Base-by-base conservation (phyloP, 257 asterid genomes). In the Haberlea rhodopensis region DNA sequence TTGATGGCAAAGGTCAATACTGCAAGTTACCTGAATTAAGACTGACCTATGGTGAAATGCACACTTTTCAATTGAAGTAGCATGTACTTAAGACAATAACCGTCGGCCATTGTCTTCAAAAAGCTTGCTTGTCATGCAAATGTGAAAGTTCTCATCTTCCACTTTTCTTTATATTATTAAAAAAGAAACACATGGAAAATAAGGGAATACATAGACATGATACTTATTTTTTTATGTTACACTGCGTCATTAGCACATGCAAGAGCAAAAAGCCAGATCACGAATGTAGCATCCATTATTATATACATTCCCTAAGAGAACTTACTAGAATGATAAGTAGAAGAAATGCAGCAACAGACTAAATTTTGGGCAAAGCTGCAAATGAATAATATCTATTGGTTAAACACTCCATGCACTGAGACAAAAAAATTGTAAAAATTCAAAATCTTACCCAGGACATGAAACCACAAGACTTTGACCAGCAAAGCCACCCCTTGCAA, bases 1-100 rank as follows among this genome's bases (percentile, higher is more conserved):
- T 71, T 87, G 94, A 81, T 92, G 99, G 72, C 97, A 89, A 65
- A 92, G 96, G 79, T 92, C 99, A 57, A 92, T 91, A n/a, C 99
- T 97, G 81, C 53, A 81, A 83, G 73, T 58, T 71, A 76, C n/a
- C 53, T 25, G 45, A 57, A 8, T 57, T 62, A 63, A 73, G 26
- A 46, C 40, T 28, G 26, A 53, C 25, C 43, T 40, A 34, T 9
- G 49, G 24, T 46, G 57, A 65, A 55, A 46, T 15, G 18, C 13
- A 20, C 23, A 20, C 45, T 59, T 49, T 24, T 69, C 24, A 22
- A 55, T n/a, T n/a, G n/a, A n/a, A n/a, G n/a, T n/a, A n/a, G n/a
- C n/a, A n/a, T n/a, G n/a, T 6, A 11, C 46, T n/a, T 10, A 37
- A 10, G n/a, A 37, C 16, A 37, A 10, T 37, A 37, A 7, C 2